phyloP scores from a whole-genome alignment of 139 green algal species.

The Chlamydomonas sp. region DNA sequence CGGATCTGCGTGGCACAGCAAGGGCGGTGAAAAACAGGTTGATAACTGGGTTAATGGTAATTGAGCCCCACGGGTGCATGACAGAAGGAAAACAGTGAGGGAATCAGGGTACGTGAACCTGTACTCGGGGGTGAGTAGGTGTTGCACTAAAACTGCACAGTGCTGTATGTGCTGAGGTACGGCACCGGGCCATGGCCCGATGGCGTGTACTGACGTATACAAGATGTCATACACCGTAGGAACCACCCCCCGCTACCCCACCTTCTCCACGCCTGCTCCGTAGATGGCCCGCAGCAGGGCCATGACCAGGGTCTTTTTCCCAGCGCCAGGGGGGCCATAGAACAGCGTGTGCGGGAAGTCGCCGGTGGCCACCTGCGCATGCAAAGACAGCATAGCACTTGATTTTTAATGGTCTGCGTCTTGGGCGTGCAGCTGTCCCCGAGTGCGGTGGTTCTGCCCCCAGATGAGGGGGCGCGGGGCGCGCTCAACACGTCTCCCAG shows the following conservation, averaged over 20 bases:
- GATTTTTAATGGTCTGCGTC: not conserved
- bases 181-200: too few species aligned
- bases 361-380: slow-evolving; percentile 75
- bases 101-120: too few species aligned
- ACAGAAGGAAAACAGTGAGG: too few species aligned
- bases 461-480: not conserved
- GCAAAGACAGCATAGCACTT: not conserved
- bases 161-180: too few species aligned
- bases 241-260: slow-evolving; percentile 28
- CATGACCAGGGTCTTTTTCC: slow-evolving; percentile 97
- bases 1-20: slow-evolving; percentile 66
- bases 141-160: too few species aligned
- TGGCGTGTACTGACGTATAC: too few species aligned
- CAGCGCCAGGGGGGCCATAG: slow-evolving; percentile 93
- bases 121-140: too few species aligned
- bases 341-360: slow-evolving; percentile 97
- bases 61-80: too few species aligned
- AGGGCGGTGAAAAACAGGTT: not conserved
- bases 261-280: slow-evolving; percentile 92
- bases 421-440: not conserved
- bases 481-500: not conserved
- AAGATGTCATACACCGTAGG: too few species aligned
- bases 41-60: too few species aligned
- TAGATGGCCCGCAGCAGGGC: slow-evolving; percentile 94
- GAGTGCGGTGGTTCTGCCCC: not conserved